Percentiles rank a stretch among this genome's conserved stretches.
Evolutionary conservation across 2,329 filamentous ascomycete species (phyloP).

Genomic region (Phoma sp.): DNA sequence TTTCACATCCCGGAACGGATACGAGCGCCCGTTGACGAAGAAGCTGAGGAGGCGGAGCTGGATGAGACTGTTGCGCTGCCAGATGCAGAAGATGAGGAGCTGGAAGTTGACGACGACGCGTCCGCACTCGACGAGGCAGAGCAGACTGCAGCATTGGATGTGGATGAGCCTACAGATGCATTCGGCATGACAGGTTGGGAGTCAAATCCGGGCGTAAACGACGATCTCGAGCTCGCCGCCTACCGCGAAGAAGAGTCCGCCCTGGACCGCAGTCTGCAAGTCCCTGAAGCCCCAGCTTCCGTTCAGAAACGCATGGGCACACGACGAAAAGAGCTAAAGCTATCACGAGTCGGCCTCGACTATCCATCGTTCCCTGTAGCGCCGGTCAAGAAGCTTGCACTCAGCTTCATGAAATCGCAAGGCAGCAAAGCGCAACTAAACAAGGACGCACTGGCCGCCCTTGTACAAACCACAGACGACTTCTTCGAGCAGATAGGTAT

Average conservation of each 20-base stretch:
- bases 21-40: slow-evolving; percentile 28
- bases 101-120: slow-evolving; percentile 8
- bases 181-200: slow-evolving; percentile 40
- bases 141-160: slow-evolving; percentile 33
- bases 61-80: slow-evolving; percentile 16
- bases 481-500: slow-evolving; percentile 89
- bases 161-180: slow-evolving; percentile 25
- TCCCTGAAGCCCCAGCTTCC: slow-evolving; percentile 27
- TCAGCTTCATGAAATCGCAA: slow-evolving; percentile 72
- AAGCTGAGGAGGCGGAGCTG: slow-evolving; percentile 19
- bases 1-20: slow-evolving; percentile 48
- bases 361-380: slow-evolving; percentile 77
- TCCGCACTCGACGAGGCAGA: slow-evolving; percentile 42
- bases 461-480: slow-evolving; percentile 85
- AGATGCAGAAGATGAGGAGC: slow-evolving; percentile 1
- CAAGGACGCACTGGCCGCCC: slow-evolving; percentile 75
- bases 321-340: slow-evolving; percentile 60
- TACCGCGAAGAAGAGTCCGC: slow-evolving; percentile 47
- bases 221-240: slow-evolving; percentile 40
- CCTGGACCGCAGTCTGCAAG: slow-evolving; percentile 44
- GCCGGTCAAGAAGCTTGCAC: slow-evolving; percentile 75
- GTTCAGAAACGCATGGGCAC: slow-evolving; percentile 23
- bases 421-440: slow-evolving; percentile 74
- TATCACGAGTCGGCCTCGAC: slow-evolving; percentile 75
- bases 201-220: slow-evolving; percentile 34